Conservation (phyloP, 257 asterid species). For the Solanum arcanum region DNA sequence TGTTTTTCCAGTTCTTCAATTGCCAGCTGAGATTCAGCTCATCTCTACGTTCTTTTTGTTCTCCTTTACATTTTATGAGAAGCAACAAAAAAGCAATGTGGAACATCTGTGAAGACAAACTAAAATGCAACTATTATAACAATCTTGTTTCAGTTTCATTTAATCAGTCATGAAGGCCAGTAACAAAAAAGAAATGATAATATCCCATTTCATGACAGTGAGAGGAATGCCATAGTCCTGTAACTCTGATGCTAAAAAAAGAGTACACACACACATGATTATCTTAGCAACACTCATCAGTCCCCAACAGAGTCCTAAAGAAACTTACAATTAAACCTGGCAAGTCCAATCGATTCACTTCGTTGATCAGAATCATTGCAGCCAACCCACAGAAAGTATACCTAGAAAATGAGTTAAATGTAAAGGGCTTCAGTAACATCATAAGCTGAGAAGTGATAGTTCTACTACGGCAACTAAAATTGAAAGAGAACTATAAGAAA, state of each 20-base stretch:
- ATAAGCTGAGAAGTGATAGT: neutral
- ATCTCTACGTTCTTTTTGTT: neutral
- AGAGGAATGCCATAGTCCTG: neutral
- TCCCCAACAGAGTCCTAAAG: neutral
- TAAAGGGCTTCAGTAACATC: neutral
- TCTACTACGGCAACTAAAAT: neutral
- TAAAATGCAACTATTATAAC: neutral
- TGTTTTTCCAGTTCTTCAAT: neutral
- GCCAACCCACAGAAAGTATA: conserved; percentile 95
- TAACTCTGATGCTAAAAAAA: neutral
- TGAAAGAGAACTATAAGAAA: neutral
- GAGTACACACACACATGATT: neutral
- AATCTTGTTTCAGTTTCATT: neutral
- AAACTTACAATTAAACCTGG: conserved; percentile 62
- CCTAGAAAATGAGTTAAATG: conserved; percentile 30
- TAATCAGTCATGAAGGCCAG: neutral
- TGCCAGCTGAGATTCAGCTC: neutral
- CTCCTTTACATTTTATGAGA: neutral
- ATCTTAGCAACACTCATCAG: neutral
- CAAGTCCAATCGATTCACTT: conserved; percentile 75
- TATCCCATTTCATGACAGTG: neutral
- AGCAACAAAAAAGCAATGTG: neutral
- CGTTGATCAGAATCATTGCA: conserved; percentile 81
- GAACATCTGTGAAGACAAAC: neutral
- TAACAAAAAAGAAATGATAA: neutral